Base-by-base conservation (phyloP, 495 filamentous ascomycete species). In the Aspergillus saccharolyticus region DNA sequence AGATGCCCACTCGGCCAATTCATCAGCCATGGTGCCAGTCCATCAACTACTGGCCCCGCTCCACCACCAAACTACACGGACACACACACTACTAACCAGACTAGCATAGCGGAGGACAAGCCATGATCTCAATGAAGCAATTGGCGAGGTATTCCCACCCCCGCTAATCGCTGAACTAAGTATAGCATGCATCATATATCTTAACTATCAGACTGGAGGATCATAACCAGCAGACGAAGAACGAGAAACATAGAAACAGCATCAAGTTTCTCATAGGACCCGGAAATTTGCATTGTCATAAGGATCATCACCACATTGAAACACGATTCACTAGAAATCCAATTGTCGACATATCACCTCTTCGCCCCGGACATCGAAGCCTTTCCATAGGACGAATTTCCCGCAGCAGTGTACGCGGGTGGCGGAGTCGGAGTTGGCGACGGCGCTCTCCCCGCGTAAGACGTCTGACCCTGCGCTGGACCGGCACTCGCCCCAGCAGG, bases 381-480 rank as follows among this genome's bases (percentile, higher is more conserved):
- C 18, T 66, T 73, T 17, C 66, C 63, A 18, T 75, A 58, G 15
- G 71, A 76, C 16, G 52, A 63, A 4, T 73, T 76, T 16, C 68
- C 73, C 18, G 70, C 59, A 14, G 74, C 71, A 46, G 68, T 71
- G 51, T 78, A 78, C 9, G 74, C 74, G 21, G 75, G 75, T 12
- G 75, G 75, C 39, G 75, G 74, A 19, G 71, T 74, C 25, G 67
- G 64, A 49, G 44, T 68, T 1, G 70, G 64, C 12, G 72, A 74
- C 22, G 66, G 65, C 14, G 67, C 63, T 56, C 71, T 63, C 21
- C 50, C 57, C 6, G 63, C 54, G 3, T 50, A 45, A 10, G 46
- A 51, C 22, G 65, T n/a, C n/a, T n/a, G n/a, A n/a, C n/a, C 60
- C 18, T 39, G 44, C 19, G 45, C 46, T 22, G 58, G 64, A 8